Evolutionary conservation across 164 flowering plant genomes (phyloP), one percentile per base, ranked within the genome.

Genomic region (Tetracentron sinense): DNA sequence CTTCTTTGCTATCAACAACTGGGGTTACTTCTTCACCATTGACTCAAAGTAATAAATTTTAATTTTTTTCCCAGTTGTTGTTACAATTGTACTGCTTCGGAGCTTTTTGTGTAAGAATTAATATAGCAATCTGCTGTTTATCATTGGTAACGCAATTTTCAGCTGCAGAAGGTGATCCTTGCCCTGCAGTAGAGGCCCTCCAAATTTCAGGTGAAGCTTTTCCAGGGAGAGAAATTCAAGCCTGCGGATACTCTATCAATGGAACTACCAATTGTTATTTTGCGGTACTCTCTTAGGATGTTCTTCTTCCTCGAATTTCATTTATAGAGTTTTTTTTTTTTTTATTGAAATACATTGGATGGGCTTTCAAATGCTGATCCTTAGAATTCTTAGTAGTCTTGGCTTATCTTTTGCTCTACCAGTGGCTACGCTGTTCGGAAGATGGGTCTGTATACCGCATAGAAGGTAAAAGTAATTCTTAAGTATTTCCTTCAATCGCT

Each of bases 191-290:
- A 62, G 87, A 84, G 31, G 88, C 74, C 67, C 93, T 94, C 50
- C 99, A 94, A 70, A 91, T 94, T 60, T 77, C 96, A 49, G 99
- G 99, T 19, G 97, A 94, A 63, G 85, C 99, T 63, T 86, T 75
- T 77, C 97, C 97, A 14, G 96, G 97, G 38, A 67, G 67, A 51
- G 89, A 85, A 72, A 89, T 94, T 50, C 89, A 79, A 70, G 97
- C 99, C 21, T 76, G 82, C 60, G 99, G 99, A 61, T 88, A 73
- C 70, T 89, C 96, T 38, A 83, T 84, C 52, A 86, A 91, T 82
- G 99, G 99, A 79, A 94, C 99, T 51, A 91, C 97, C 22, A 85
- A 87, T 70, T 94, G 99, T 64, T 91, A 91, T 65, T 94, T 91
- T 81, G 97, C 89, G 96, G 99, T 91, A 60, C 60, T 29, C 52